A percentile compares a stretch with the other conserved stretches of the same genome.
These are phyloP conservation scores for Mucor velutinosus DNA, from an alignment of 371 early-diverging fungal genomes.

Conservation along the genomic window DNA sequence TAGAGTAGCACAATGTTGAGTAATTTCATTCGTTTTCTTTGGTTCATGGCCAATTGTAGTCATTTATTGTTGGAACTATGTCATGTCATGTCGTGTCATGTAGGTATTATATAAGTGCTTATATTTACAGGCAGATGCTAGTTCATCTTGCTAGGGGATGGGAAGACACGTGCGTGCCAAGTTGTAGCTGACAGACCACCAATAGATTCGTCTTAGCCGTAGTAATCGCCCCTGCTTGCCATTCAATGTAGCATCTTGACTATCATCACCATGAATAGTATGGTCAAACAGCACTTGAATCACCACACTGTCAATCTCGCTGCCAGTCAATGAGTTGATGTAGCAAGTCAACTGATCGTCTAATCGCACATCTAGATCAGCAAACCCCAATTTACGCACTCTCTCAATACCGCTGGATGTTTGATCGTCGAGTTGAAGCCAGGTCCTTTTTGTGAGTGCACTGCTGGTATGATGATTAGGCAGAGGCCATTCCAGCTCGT, in stretches of 20 bases:
- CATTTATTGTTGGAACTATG: background rate
- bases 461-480: background rate
- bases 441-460: background rate
- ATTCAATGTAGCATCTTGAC: background rate
- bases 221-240: background rate
- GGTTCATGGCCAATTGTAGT: background rate
- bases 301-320: background rate
- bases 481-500: constrained; percentile 5
- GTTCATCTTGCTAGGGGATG: background rate
- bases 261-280: background rate
- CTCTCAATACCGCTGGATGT: constrained; percentile 19
- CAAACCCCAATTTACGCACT: constrained; percentile 11
- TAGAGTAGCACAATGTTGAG: background rate
- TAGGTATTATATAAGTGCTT: background rate
- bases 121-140: background rate
- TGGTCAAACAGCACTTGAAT: background rate
- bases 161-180: background rate
- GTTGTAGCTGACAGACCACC: constrained; percentile 14
- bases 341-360: constrained; percentile 1
- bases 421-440: constrained; percentile 16
- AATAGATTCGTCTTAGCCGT: constrained; percentile 11
- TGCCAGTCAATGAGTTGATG: background rate
- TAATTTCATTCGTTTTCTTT: background rate
- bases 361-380: constrained; percentile 1
- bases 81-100: background rate